Conservation (phyloP, 768 basidiomycete genomes). For the Pleurotus djamor region DNA sequence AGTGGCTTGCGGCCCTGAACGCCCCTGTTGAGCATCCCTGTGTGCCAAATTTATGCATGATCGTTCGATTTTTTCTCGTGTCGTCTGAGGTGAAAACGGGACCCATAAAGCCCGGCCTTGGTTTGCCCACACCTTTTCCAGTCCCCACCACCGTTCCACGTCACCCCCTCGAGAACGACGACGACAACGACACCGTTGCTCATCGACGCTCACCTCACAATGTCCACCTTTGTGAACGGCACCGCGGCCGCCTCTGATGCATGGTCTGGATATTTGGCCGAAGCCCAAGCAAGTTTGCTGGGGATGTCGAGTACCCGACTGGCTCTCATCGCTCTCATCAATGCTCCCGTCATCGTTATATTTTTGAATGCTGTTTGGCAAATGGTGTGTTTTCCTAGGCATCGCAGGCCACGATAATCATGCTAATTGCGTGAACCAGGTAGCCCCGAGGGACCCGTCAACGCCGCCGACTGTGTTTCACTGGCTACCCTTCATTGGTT, state of each 20-base stretch:
- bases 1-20: not conserved
- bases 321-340: slow-evolving; percentile 51
- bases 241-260: slow-evolving; percentile 34
- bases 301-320: slow-evolving; percentile 30
- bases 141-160: not conserved
- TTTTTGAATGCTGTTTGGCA: slow-evolving; percentile 78
- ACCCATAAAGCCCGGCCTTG: not conserved
- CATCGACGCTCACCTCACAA: not conserved
- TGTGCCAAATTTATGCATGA: not conserved
- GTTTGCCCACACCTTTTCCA: not conserved
- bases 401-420: not conserved
- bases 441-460: slow-evolving; percentile 64
- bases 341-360: slow-evolving; percentile 66
- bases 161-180: not conserved
- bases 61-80: slow-evolving; percentile 6
- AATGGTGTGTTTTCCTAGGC: slow-evolving; percentile 48
- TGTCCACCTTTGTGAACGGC: slow-evolving; percentile 24
- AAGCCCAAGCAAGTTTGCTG: slow-evolving; percentile 36
- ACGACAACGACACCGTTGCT: not conserved
- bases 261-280: slow-evolving; percentile 42
- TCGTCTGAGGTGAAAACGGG: not conserved
- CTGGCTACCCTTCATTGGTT: slow-evolving; percentile 87
- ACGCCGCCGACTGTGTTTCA: slow-evolving; percentile 93
- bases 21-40: not conserved
- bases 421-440: slow-evolving; percentile 30